Percentiles rank a stretch among this genome's conserved stretches.
phyloP scores from a whole-genome alignment of 1,139 yeast species.

The Geotrichum aggregatum region DNA sequence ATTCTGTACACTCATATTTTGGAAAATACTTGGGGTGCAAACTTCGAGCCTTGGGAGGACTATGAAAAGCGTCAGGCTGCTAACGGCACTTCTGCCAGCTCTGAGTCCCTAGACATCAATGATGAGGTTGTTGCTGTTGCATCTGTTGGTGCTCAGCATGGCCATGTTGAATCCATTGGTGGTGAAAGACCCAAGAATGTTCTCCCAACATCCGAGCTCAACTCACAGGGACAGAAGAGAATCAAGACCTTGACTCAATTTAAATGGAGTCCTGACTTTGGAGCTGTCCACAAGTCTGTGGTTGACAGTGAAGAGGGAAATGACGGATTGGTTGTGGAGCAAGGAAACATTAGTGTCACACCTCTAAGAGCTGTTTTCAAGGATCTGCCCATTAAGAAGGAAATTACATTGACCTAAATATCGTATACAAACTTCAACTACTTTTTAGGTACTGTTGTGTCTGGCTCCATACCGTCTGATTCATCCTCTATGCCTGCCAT shows the following conservation, averaged over 20 bases:
- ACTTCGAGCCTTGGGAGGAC: constrained; percentile 40
- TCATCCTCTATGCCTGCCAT: constrained; percentile 58
- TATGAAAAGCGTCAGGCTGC: constrained; percentile 16
- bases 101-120: constrained; percentile 11
- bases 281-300: constrained; percentile 59
- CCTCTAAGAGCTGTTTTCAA: constrained; percentile 75
- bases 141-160: constrained; percentile 12
- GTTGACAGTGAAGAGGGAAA: constrained; percentile 48
- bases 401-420: constrained; percentile 39
- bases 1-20: constrained; percentile 71
- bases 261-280: constrained; percentile 82
- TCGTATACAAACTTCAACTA: not conserved
- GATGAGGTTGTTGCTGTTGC: constrained; percentile 12
- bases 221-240: constrained; percentile 18
- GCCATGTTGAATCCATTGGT: not conserved
- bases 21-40: constrained; percentile 72
- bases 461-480: constrained; percentile 18
- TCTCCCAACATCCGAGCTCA: constrained; percentile 16
- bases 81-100: not conserved
- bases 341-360: constrained; percentile 59
- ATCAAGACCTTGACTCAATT: constrained; percentile 41
- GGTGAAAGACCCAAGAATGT: constrained; percentile 15
- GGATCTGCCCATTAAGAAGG: constrained; percentile 57
- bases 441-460: not conserved
- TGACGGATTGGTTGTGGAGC: constrained; percentile 47